Evolutionary conservation across 106 monocot genomes (phyloP).

Genomic region (Dendrobium nobile): DNA sequence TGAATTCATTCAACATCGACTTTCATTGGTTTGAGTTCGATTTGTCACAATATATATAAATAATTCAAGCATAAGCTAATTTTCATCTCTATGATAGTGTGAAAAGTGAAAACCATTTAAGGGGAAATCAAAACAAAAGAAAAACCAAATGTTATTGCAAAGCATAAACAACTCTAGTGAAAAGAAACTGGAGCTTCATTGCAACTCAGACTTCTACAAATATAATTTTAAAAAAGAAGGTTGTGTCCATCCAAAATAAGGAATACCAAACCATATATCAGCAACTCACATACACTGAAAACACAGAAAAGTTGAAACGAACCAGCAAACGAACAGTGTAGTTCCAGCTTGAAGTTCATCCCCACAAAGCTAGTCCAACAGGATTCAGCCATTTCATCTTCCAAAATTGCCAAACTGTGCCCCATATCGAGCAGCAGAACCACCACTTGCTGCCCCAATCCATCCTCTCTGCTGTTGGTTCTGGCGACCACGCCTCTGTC

Average conservation of each 20-base stretch:
- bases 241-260: neutral
- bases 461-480: conserved; percentile 1
- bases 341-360: neutral
- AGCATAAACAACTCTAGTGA: no score
- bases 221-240: no score
- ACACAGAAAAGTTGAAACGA: neutral
- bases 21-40: no score
- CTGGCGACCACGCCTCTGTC: neutral
- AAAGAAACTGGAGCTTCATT: no score
- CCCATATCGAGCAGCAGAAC: neutral
- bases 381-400: neutral
- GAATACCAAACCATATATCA: neutral
- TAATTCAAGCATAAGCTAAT: no score
- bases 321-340: neutral
- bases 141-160: no score
- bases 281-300: neutral
- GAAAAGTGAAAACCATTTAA: no score
- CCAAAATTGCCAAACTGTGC: neutral
- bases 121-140: no score
- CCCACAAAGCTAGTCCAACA: neutral
- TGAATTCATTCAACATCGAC: no score
- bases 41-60: no score
- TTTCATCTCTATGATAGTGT: no score
- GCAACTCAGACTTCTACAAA: no score
- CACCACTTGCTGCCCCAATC: neutral